A percentile compares a stretch with the other conserved stretches of the same genome.
Evolutionary conservation across 306 rosid species (phyloP).

Genomic region (Vigna trinervia): DNA sequence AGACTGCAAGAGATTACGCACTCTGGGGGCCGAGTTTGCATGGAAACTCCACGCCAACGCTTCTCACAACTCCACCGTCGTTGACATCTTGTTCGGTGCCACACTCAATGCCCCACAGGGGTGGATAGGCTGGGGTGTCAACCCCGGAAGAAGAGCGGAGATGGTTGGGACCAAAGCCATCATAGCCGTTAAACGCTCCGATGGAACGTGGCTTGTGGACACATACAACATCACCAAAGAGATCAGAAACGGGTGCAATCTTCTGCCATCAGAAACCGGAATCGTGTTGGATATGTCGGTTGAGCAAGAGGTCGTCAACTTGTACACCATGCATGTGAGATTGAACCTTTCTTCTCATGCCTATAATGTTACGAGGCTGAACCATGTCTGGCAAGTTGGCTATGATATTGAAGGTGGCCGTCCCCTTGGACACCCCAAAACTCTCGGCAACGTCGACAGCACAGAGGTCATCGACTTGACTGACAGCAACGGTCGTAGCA

Average conservation of each 20-base stretch:
- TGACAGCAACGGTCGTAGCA: background rate
- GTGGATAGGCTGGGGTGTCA: slow-evolving; percentile 92
- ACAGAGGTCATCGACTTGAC: slow-evolving; percentile 61
- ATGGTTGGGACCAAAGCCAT: slow-evolving; percentile 87
- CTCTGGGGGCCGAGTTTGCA: slow-evolving; percentile 66
- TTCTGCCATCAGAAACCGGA: slow-evolving; percentile 21
- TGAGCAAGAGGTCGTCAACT: background rate
- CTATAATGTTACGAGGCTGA: slow-evolving; percentile 48
- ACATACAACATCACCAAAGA: slow-evolving; percentile 54
- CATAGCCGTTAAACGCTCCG: slow-evolving; percentile 48
- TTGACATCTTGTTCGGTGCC: slow-evolving; percentile 59
- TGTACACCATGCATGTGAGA: slow-evolving; percentile 46
- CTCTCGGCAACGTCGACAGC: slow-evolving; percentile 68
- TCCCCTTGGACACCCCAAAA: slow-evolving; percentile 54
- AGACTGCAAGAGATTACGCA: slow-evolving; percentile 59
- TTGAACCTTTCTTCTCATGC: slow-evolving; percentile 36
- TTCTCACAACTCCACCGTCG: background rate
- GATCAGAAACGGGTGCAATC: slow-evolving; percentile 61
- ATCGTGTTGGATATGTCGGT: background rate
- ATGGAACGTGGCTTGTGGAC: background rate
- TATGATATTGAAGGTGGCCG: background rate
- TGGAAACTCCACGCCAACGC: slow-evolving; percentile 46
- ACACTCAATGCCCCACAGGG: background rate
- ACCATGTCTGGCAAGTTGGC: slow-evolving; percentile 91
- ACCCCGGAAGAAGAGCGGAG: slow-evolving; percentile 58